Evolutionary conservation across 2,329 filamentous ascomycete species (phyloP), one percentile per base, ranked within the genome.

Genomic region (Neofusicoccum cordaticola): DNA sequence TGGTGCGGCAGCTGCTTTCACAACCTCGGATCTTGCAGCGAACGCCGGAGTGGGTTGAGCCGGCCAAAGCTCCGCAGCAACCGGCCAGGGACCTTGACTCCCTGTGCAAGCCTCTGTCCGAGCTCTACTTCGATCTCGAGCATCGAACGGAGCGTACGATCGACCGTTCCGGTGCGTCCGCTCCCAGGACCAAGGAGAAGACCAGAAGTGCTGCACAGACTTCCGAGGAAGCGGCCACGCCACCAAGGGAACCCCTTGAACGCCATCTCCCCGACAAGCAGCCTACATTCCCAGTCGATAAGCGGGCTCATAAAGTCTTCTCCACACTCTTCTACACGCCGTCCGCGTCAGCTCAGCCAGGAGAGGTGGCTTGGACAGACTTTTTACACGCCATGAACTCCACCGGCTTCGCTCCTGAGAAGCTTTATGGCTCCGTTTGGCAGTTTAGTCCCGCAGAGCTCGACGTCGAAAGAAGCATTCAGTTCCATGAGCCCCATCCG

Each of bases 401-500:
- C 0, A 77, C 78, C 0, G 86, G 85, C 0, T 87, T 88, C 62
- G 66, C 69, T 0, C 79, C 79, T 0, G 75, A 85, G 72, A 88
- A 89, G 72, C 77, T 88, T 0, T 86, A 87, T 65, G 85, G 85
- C 0, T 88, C 84, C 1, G 82, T 83, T 0, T 89, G 86, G 86
- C 83, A 86, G 11, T 88, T 88, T 66, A 77, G 75, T 13, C 82
- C 82, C 3, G 71, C 70, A 4, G 68, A 68, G 2, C 65, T 80
- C 22, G 78, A 82, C 61, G 76, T 81, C 0, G 75, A 80, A 44
- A 72, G 81, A 3, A 80, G 79, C 27, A 88, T 88, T 37, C 83
- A 86, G 62, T 85, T 88, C 66, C 85, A 88, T 67, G 85, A 88
- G 69, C 86, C 86, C 2, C 85, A 88, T 71, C 84, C 85, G 0